These are phyloP conservation scores for Exserohilum turcica DNA, from an alignment of 2,329 filamentous ascomycete species.

Conservation along the genomic window DNA sequence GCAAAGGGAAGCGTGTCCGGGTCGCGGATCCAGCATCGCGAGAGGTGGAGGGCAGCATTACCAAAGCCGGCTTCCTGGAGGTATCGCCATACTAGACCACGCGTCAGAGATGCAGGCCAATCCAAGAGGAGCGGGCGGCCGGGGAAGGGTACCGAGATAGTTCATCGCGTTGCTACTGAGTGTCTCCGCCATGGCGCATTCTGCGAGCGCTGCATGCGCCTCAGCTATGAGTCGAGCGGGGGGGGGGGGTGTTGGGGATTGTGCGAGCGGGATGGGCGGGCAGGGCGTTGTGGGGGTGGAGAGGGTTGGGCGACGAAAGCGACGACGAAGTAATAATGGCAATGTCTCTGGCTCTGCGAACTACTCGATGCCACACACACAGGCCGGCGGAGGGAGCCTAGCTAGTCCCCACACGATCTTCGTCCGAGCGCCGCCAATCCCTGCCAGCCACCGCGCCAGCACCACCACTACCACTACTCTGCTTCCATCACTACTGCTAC, in stretches of 20 bases:
- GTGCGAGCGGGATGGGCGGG: background rate
- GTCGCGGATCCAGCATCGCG: conserved; percentile 66
- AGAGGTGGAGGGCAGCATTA: conserved; percentile 64
- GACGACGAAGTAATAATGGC: background rate
- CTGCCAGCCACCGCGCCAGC: background rate
- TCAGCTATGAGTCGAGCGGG: background rate
- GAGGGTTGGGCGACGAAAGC: background rate
- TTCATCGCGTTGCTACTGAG: conserved; percentile 68
- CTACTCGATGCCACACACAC: background rate
- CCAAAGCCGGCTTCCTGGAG: conserved; percentile 55
- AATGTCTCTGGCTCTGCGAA: background rate
- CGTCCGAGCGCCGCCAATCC: conserved; percentile 12
- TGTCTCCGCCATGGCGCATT: conserved; percentile 52
- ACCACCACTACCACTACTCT: no score
- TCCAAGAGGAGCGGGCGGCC: background rate
- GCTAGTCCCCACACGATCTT: conserved; percentile 1
- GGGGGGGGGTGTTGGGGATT: background rate
- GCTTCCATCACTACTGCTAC: no score
- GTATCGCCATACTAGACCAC: conserved; percentile 63
- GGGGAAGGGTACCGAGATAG: conserved; percentile 55
- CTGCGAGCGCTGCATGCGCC: conserved; percentile 20
- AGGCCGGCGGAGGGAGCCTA: background rate
- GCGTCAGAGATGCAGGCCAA: conserved; percentile 17
- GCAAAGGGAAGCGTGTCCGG: conserved; percentile 67
- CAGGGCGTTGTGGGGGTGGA: background rate